A percentile compares a stretch with the other conserved stretches of the same genome.
phyloP scores from a whole-genome alignment of 208 protist genomes.

The Acanthamoeba sp. region DNA sequence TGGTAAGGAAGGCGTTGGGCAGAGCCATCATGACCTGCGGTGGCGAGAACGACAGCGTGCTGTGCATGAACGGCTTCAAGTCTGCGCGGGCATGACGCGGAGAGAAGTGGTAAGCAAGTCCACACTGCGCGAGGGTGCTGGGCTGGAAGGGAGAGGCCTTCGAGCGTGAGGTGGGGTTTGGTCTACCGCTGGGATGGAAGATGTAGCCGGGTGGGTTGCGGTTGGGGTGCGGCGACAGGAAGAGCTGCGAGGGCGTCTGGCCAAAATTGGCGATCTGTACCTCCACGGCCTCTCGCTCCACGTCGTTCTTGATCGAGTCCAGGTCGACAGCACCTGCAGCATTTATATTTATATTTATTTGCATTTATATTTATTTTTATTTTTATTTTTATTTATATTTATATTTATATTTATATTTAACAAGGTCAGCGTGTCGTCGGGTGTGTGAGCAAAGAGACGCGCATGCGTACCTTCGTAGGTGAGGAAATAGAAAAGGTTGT shows the following conservation, averaged over 20 bases:
- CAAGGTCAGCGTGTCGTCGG: neutral
- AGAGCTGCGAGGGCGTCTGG: constrained; percentile 89
- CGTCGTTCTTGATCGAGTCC: constrained; percentile 88
- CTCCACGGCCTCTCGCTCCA: constrained; percentile 89
- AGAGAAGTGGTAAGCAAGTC: neutral
- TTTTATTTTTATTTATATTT: no score
- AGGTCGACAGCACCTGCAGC: constrained; percentile 90
- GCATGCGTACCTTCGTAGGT: constrained; percentile 92
- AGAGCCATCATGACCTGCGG: constrained; percentile 8
- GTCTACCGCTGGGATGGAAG: constrained; percentile 43
- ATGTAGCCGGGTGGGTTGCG: constrained; percentile 17
- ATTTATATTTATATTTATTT: neutral
- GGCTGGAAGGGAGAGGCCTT: no score
- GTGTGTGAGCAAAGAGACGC: neutral
- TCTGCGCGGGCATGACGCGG: no score
- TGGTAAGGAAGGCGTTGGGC: constrained; percentile 26
- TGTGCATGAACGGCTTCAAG: constrained; percentile 38
- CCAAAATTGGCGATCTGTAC: constrained; percentile 97
- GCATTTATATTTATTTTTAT: no score
- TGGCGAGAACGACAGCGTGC: constrained; percentile 28
- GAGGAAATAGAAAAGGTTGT: constrained; percentile 97
- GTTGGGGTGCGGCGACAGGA: constrained; percentile 83
- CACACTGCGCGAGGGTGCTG: neutral
- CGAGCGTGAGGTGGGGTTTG: no score
- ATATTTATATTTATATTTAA: neutral